phyloP scores from a whole-genome alignment of 2,329 filamentous ascomycete species.

The Calonectria honghensis region DNA sequence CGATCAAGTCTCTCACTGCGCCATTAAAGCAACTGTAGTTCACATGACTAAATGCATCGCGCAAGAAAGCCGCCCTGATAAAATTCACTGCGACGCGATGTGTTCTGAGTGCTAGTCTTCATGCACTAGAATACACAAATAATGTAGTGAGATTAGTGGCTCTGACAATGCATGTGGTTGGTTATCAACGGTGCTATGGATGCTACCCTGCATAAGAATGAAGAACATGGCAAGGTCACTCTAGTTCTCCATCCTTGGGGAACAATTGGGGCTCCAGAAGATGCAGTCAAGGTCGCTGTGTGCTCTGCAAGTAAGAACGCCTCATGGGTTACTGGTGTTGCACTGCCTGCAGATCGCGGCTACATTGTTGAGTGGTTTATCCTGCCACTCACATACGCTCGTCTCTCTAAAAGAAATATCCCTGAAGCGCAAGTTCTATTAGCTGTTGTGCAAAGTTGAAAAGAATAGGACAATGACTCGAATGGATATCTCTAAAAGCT shows the following conservation, averaged over 20 bases:
- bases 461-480: too few relatives aligned
- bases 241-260: slow-evolving; percentile 22
- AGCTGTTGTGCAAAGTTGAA: too few relatives aligned
- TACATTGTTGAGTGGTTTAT: too few relatives aligned
- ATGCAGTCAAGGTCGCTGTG: not conserved
- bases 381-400: too few relatives aligned
- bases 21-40: slow-evolving; percentile 5
- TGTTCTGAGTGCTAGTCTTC: slow-evolving; percentile 16
- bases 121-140: not conserved
- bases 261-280: not conserved
- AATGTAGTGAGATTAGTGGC: not conserved
- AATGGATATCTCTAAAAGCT: too few relatives aligned
- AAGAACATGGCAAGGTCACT: not conserved
- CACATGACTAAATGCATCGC: slow-evolving; percentile 20
- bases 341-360: slow-evolving; percentile 20
- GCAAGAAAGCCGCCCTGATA: not conserved
- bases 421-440: too few relatives aligned
- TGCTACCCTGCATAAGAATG: not conserved
- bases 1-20: slow-evolving; percentile 6
- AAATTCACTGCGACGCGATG: slow-evolving; percentile 21
- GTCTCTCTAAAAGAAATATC: too few relatives aligned
- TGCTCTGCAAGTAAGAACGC: slow-evolving; percentile 4
- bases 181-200: slow-evolving; percentile 19
- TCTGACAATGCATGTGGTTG: not conserved
- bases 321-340: slow-evolving; percentile 15